Conservation (phyloP, 371 early-diverging fungal species). For the Mortierella sp. region DNA sequence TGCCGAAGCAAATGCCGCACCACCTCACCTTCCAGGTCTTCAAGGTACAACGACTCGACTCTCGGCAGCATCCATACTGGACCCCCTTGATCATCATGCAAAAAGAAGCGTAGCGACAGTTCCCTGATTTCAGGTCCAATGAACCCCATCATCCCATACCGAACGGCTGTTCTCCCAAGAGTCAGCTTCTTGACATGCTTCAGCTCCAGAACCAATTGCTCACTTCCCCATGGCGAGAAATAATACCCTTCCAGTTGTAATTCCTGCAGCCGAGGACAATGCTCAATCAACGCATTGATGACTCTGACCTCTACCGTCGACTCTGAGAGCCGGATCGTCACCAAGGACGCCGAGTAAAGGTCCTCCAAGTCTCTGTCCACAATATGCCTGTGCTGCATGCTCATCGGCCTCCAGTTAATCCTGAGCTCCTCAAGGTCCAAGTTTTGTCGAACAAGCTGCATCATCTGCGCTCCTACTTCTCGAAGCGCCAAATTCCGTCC, state of each 20-base stretch:
- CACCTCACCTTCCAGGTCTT: neutral
- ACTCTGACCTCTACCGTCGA: neutral
- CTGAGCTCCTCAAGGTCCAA: neutral
- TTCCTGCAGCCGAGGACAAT: neutral
- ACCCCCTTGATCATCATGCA: neutral
- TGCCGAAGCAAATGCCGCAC: neutral
- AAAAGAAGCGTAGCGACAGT: neutral
- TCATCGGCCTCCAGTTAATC: neutral
- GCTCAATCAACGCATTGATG: neutral
- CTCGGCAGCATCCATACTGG: neutral
- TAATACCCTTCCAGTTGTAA: neutral
- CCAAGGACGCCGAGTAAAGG: neutral
- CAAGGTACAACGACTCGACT: neutral
- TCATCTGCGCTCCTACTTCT: neutral
- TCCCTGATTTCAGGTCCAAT: neutral
- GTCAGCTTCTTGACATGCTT: neutral
- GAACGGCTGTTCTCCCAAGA: neutral
- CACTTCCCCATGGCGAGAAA: neutral
- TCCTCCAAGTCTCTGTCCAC: neutral
- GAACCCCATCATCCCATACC: neutral
- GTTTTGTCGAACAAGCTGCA: neutral
- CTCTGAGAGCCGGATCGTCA: neutral
- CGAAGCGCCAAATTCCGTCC: neutral
- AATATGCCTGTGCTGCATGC: neutral
- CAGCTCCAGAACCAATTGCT: neutral